A percentile compares a stretch with the other conserved stretches of the same genome.
These are phyloP conservation scores for Paxillus rubicundulus DNA, from an alignment of 768 basidiomycete species.

Conservation along the genomic window DNA sequence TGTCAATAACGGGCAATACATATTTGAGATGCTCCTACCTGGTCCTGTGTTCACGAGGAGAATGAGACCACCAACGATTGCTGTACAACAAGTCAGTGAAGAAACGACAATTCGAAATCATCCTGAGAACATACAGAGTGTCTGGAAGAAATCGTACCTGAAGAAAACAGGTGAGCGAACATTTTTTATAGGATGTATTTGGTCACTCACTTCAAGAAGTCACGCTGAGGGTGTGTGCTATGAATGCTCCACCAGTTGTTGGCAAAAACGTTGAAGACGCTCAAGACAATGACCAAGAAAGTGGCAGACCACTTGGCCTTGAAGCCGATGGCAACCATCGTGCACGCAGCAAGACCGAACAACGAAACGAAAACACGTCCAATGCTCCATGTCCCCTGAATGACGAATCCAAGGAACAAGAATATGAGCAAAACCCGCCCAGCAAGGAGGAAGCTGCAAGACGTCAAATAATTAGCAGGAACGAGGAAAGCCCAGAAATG, in stretches of 20 bases:
- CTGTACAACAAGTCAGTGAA: constrained; percentile 29
- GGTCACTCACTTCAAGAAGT: constrained; percentile 87
- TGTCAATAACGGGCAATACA: not conserved
- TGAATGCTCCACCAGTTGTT: constrained; percentile 99
- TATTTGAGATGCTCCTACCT: constrained; percentile 43
- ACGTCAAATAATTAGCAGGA: constrained; percentile 2
- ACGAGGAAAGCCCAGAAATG: not conserved
- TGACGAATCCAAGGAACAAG: constrained; percentile 96
- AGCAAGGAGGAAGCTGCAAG: constrained; percentile 85
- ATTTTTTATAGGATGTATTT: not conserved
- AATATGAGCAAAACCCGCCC: constrained; percentile 97
- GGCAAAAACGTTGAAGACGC: constrained; percentile 94
- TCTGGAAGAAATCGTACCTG: constrained; percentile 99
- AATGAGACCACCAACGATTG: constrained; percentile 96
- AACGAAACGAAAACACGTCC: constrained; percentile 84
- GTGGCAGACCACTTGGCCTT: constrained; percentile 98
- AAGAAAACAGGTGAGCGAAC: constrained; percentile 20
- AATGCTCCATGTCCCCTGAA: constrained; percentile 90
- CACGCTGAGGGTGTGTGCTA: constrained; percentile 88
- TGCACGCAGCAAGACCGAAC: constrained; percentile 86
- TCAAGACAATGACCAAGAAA: constrained; percentile 90
- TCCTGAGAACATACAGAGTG: constrained; percentile 53
- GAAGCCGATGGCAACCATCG: constrained; percentile 97
- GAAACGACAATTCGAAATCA: not conserved
- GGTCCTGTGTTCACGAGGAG: constrained; percentile 98